Evolutionary conservation across 495 filamentous ascomycete species (phyloP), one percentile per base, ranked within the genome.

Genomic region (Tuber indicum): DNA sequence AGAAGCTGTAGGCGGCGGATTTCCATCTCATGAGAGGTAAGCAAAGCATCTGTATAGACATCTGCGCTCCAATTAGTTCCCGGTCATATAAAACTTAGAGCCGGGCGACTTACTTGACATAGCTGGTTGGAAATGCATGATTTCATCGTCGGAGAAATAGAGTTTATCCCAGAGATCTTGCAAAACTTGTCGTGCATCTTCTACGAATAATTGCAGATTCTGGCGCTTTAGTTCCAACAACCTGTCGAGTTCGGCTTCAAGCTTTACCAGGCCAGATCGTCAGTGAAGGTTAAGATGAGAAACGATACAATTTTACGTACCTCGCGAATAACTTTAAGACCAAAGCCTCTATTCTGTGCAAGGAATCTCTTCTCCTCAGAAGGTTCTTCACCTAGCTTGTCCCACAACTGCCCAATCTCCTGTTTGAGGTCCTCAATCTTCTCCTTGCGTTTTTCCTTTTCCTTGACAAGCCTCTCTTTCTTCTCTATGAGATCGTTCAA

Each of bases 71-170:
- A 66, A 66, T 66, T 66, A 66, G 58, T 46, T 66, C 75, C 16
- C 16, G 70, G 75, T 46, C 7, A 41, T 5, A 26, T 45, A 16
- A 75, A 44, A 43, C 16, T 39, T 44, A 47, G 23, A n/a, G 62
- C 9, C 16, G 7, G 62, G 39, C 77, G 84, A 88, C 73, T 88
- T 87, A 86, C 91, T 90, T 0, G 93, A 96, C 83, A 97, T 97
- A 1, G 94, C 94, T 5, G 96, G 95, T 6, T 94, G 93, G 78
- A 98, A 99, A 76, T 98, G 94, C 74, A 97, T 88, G 92, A 97
- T 98, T 84, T 99, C 96, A 81, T 98, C 95, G 84, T 99, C 96
- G 1, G 94, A 97, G 83, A 94, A 93, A 85, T 94, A 98, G 7
- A 99, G 86, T 12, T 89, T 87, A 83, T 98, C 95, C 96, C 96